Percentiles rank a stretch among this genome's conserved stretches.
phyloP scores from a whole-genome alignment of 345 rosid species.

The Eucalyptus regnans region DNA sequence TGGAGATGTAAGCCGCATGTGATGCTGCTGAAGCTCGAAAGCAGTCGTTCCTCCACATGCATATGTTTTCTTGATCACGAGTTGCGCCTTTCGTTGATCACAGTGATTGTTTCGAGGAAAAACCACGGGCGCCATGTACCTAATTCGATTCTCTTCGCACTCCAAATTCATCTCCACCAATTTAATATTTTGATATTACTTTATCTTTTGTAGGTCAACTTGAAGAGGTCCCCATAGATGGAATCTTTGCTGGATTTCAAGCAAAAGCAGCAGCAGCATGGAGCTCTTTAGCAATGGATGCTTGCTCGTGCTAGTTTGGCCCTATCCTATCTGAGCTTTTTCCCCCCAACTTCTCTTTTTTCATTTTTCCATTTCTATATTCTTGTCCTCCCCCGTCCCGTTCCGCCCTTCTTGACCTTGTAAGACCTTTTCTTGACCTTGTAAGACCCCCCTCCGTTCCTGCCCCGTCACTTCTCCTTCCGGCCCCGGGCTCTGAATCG shows the following conservation, averaged over 20 bases:
- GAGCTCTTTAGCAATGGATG: not conserved
- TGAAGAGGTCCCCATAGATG: not conserved
- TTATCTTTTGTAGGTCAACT: conserved; percentile 2
- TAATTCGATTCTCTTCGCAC: not conserved
- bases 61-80: not conserved
- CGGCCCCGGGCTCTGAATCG: not conserved
- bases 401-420: conserved; percentile 87
- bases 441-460: conserved; percentile 46
- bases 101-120: not conserved
- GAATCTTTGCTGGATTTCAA: not conserved
- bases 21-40: not conserved
- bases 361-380: not conserved
- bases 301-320: conserved; percentile 20
- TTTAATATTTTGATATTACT: not conserved
- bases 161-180: not conserved
- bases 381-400: not conserved
- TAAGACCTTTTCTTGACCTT: conserved; percentile 99
- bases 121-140: not conserved
- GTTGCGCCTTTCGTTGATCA: not conserved
- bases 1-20: not conserved
- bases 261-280: not conserved
- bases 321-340: conserved; percentile 94
- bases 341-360: not conserved
- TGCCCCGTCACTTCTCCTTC: not conserved
- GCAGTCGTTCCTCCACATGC: not conserved